A percentile compares a stretch with the other conserved stretches of the same genome.
Evolutionary conservation across 2,329 filamentous ascomycete species (phyloP).

Genomic region (Diplodia seriata): DNA sequence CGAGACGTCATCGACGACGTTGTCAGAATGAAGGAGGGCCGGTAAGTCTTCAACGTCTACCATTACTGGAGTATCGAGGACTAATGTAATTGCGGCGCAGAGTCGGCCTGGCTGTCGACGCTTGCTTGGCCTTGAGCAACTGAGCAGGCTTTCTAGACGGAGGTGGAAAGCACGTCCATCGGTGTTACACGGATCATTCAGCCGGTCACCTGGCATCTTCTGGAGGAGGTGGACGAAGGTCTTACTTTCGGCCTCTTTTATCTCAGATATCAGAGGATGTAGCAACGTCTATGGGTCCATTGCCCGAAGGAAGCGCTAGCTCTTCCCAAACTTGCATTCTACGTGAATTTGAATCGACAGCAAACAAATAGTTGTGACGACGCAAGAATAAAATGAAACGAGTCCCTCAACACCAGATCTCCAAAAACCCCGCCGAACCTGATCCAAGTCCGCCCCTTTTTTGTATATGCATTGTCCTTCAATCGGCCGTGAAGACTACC

Average conservation of each 20-base stretch:
- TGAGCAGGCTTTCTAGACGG: background rate
- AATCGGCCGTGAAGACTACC: slow-evolving; percentile 6
- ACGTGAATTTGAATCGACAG: background rate
- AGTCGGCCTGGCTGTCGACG: slow-evolving; percentile 57
- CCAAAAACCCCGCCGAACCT: background rate
- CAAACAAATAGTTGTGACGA: background rate
- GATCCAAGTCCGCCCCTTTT: background rate
- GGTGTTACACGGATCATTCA: slow-evolving; percentile 2
- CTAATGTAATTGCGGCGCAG: slow-evolving; percentile 36
- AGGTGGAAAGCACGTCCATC: background rate
- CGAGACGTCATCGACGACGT: slow-evolving; percentile 96
- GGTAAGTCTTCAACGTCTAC: slow-evolving; percentile 63
- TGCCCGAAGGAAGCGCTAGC: background rate
- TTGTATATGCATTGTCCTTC: slow-evolving; percentile 15
- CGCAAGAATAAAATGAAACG: background rate
- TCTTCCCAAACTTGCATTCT: background rate
- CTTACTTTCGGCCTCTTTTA: background rate
- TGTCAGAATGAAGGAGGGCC: slow-evolving; percentile 91
- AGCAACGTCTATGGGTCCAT: background rate
- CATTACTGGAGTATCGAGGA: background rate
- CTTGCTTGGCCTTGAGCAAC: slow-evolving; percentile 54
- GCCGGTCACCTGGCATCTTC: slow-evolving; percentile 4
- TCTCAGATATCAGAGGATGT: background rate
- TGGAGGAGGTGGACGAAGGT: slow-evolving; percentile 1
- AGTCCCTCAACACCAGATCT: background rate